A percentile compares a stretch with the other conserved stretches of the same genome.
Conservation (phyloP, 495 filamentous ascomycete species). For the Neurospora cerealis region DNA sequence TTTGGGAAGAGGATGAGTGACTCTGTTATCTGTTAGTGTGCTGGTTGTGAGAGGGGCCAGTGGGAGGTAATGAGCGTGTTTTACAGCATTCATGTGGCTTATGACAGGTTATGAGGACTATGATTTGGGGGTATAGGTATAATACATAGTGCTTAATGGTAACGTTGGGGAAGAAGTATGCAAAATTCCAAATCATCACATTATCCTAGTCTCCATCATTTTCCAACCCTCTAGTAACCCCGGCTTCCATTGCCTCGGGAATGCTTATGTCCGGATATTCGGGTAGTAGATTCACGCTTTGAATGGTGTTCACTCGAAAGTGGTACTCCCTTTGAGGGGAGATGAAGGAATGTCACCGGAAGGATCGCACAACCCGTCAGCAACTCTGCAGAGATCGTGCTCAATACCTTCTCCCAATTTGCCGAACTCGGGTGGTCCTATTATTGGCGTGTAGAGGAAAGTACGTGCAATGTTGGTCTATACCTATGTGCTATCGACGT, state of each 20-base stretch:
- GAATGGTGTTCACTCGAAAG: background rate
- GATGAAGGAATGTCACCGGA: background rate
- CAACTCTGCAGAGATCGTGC: background rate
- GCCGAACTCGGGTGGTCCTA: background rate
- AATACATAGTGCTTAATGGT: background rate
- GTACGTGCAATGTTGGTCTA: background rate
- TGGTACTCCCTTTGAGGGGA: background rate
- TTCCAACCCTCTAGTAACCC: background rate
- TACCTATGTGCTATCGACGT: background rate
- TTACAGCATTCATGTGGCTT: background rate
- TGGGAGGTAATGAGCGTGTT: background rate
- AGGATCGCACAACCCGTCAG: background rate
- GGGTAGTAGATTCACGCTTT: background rate
- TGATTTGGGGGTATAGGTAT: background rate
- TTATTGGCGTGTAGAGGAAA: background rate
- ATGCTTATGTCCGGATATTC: background rate
- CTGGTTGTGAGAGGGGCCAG: background rate
- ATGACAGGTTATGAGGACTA: background rate
- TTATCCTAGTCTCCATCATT: background rate
- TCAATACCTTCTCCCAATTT: background rate
- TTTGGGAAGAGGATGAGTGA: background rate
- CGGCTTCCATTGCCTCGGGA: background rate
- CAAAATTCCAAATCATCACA: background rate
- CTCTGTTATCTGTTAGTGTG: background rate
- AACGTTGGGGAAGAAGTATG: background rate